Percentiles rank a stretch among this genome's conserved stretches.
phyloP scores from a whole-genome alignment of 768 basidiomycete species.

The Rhizopogon vesiculosus region DNA sequence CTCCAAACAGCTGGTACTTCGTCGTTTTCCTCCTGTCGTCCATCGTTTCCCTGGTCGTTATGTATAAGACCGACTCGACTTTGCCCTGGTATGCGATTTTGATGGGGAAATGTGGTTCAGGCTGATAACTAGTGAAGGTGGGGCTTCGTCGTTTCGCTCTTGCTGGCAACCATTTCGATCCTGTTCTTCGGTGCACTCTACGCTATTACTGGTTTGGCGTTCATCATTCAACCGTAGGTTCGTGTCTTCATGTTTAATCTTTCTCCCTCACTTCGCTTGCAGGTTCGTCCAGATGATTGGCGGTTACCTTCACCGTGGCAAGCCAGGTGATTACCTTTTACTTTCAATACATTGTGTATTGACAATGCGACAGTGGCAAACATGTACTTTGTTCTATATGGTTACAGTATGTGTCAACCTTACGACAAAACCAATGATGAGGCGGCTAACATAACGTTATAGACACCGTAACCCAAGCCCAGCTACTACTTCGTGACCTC shows the following conservation, averaged over 20 bases:
- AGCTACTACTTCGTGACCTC: constrained; percentile 51
- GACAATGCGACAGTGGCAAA: constrained; percentile 1
- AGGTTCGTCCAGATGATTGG: constrained; percentile 31
- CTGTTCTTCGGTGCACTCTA: constrained; percentile 51
- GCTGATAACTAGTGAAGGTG: constrained; percentile 27
- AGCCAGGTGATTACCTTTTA: constrained; percentile 30
- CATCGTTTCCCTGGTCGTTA: constrained; percentile 47
- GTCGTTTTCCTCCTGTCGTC: constrained; percentile 25
- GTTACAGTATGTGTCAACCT: constrained; percentile 21
- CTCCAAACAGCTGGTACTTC: constrained; percentile 29
- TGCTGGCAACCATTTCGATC: constrained; percentile 44
- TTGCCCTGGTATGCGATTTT: constrained; percentile 44
- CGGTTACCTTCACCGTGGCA: constrained; percentile 32
- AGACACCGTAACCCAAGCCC: constrained; percentile 48
- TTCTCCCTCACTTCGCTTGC: no score
- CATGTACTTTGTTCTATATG: constrained; percentile 10
- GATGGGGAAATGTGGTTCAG: background rate
- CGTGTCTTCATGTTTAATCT: background rate
- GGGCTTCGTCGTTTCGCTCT: constrained; percentile 47
- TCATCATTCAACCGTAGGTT: constrained; percentile 15
- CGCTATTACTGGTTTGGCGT: constrained; percentile 37
- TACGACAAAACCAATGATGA: no score
- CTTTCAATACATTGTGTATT: no score
- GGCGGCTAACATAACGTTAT: constrained; percentile 19
- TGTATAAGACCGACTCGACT: constrained; percentile 48